Evolutionary conservation across 2,329 filamentous ascomycete genomes (phyloP).

Genomic region (Pseudocercospora musae): DNA sequence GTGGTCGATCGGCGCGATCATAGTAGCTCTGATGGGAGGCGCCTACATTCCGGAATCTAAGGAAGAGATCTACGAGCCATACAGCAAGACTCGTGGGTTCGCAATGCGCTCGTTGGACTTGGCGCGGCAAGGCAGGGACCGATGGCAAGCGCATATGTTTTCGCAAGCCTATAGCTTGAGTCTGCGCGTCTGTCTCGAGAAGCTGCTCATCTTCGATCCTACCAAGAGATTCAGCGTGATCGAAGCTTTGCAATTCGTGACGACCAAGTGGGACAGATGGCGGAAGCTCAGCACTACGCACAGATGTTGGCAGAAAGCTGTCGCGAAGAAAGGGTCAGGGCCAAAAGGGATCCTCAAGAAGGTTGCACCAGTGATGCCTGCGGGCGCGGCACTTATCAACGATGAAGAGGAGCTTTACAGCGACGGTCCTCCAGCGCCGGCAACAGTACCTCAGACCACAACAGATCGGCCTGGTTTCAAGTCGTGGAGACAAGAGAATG

Average conservation of each 20-base stretch:
- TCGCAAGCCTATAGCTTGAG: background rate
- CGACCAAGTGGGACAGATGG: background rate
- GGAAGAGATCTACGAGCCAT: background rate
- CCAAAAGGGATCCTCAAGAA: background rate
- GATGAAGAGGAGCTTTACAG: background rate
- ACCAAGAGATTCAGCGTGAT: background rate
- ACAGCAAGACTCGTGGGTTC: background rate
- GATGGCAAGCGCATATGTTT: background rate
- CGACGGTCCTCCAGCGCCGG: background rate
- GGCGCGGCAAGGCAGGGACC: background rate
- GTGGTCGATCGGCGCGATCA: constrained; percentile 17
- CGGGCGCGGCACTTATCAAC: background rate
- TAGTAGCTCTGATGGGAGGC: constrained; percentile 17
- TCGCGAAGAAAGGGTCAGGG: background rate
- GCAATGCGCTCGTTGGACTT: background rate
- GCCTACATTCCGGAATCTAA: background rate
- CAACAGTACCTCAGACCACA: background rate
- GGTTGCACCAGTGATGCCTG: background rate
- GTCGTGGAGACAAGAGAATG: background rate
- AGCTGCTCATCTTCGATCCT: background rate
- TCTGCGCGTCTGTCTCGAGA: background rate
- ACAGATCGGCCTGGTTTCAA: background rate
- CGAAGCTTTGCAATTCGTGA: background rate
- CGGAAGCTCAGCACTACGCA: background rate
- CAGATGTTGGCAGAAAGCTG: background rate